Evolutionary conservation across 805 yeast genomes (phyloP).

Genomic region (Kurtzmaniella cleridarum): DNA sequence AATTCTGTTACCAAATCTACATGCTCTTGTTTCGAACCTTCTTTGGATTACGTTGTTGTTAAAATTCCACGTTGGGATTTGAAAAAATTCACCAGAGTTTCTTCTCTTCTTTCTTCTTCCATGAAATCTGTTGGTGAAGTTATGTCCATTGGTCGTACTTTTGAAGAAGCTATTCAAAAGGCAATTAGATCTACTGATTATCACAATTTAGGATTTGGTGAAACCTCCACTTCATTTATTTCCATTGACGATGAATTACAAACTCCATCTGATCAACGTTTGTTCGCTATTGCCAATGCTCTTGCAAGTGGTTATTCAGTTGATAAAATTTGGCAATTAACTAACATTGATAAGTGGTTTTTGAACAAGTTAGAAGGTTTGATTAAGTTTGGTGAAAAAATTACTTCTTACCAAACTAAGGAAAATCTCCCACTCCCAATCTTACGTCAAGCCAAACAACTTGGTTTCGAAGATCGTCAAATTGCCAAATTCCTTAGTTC

Average conservation of each 20-base stretch:
- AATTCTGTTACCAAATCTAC: conserved; percentile 93
- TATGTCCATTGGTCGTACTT: conserved; percentile 95
- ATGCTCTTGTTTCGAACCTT: conserved; percentile 96
- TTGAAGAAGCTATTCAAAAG: conserved; percentile 96
- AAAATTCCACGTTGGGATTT: conserved; percentile 99
- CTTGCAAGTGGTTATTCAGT: conserved; percentile 83
- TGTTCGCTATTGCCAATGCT: conserved; percentile 95
- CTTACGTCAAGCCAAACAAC: conserved; percentile 85
- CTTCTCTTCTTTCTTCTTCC: conserved; percentile 79
- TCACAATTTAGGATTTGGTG: conserved; percentile 89
- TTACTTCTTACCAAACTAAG: conserved; percentile 50
- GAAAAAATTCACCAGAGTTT: conserved; percentile 90
- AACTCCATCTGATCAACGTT: conserved; percentile 95
- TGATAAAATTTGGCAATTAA: conserved; percentile 84
- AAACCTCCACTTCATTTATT: conserved; percentile 80
- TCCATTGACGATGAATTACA: conserved; percentile 90
- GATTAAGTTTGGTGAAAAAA: conserved; percentile 62
- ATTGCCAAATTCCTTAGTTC: conserved; percentile 84
- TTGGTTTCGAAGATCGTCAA: conserved; percentile 96
- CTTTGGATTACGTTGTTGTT: conserved; percentile 92
- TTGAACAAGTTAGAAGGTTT: conserved; percentile 76
- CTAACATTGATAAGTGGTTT: conserved; percentile 96
- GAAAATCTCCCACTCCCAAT: conserved; percentile 58
- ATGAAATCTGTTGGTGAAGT: conserved; percentile 99
- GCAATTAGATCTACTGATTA: conserved; percentile 96